Conservation (phyloP, 73 alveolate species). For the Blepharisma japonicum region DNA sequence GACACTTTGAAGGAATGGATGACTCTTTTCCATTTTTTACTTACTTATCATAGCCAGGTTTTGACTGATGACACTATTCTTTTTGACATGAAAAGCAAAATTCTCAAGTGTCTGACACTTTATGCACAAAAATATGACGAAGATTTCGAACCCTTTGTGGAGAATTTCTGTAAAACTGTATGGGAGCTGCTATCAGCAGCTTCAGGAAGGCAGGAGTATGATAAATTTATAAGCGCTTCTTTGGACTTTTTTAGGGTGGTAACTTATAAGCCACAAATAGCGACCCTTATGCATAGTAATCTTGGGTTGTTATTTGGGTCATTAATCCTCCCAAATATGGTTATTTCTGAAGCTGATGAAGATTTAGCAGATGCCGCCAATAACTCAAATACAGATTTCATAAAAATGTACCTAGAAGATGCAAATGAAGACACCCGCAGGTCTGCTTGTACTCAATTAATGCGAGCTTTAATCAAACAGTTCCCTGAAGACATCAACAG, state of each 20-base stretch:
- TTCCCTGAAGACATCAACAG: conserved; percentile 18
- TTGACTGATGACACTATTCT: background rate
- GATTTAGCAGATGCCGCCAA: background rate
- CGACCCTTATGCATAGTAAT: conserved; percentile 13
- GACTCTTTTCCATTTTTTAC: conserved; percentile 3
- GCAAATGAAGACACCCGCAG: conserved; percentile 31
- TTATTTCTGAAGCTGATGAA: conserved; percentile 11
- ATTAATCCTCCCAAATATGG: conserved; percentile 13
- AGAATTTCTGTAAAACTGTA: conserved; percentile 10
- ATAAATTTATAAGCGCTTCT: conserved; percentile 2
- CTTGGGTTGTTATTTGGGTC: background rate
- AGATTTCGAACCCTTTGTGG: conserved; percentile 20
- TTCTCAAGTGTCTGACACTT: conserved; percentile 12
- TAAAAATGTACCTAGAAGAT: conserved; percentile 16
- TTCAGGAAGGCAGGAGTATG: conserved; percentile 1
- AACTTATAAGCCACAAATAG: conserved; percentile 18
- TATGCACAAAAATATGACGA: conserved; percentile 26
- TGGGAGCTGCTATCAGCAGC: conserved; percentile 27
- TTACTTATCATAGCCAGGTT: background rate
- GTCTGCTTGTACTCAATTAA: conserved; percentile 12
- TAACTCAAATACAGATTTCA: background rate
- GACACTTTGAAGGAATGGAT: conserved; percentile 27
- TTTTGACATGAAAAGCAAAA: background rate
- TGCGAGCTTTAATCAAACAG: conserved; percentile 16
- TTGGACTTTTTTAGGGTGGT: conserved; percentile 23